A percentile compares a stretch with the other conserved stretches of the same genome.
Evolutionary conservation across 805 yeast genomes (phyloP).

Genomic region (Tetrapisispora phaffii): DNA sequence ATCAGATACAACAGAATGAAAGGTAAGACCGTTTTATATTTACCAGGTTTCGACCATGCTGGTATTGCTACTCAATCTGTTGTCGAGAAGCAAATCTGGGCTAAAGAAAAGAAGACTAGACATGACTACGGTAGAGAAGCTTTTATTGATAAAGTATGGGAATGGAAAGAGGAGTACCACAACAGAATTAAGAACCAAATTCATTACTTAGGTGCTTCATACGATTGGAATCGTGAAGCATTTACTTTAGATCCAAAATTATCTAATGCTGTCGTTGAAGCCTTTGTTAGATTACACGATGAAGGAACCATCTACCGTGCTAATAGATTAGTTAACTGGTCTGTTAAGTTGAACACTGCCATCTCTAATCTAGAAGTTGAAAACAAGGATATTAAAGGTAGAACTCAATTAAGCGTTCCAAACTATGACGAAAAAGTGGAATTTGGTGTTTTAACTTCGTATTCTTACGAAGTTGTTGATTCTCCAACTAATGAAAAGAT

Average conservation of each 20-base stretch:
- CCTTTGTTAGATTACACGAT: slow-evolving; percentile 83
- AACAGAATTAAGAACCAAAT: slow-evolving; percentile 75
- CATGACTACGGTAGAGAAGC: slow-evolving; percentile 92
- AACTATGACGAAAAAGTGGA: slow-evolving; percentile 84
- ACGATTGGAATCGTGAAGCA: slow-evolving; percentile 91
- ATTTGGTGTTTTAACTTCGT: slow-evolving; percentile 94
- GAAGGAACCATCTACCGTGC: slow-evolving; percentile 95
- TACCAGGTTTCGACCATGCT: slow-evolving; percentile 98
- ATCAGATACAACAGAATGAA: slow-evolving; percentile 94
- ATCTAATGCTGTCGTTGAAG: slow-evolving; percentile 75
- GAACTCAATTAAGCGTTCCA: slow-evolving; percentile 74
- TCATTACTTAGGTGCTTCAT: slow-evolving; percentile 86
- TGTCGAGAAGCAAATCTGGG: slow-evolving; percentile 93
- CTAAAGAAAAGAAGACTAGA: slow-evolving; percentile 76
- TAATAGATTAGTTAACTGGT: slow-evolving; percentile 90
- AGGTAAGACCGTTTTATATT: slow-evolving; percentile 84
- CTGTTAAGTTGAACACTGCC: slow-evolving; percentile 88
- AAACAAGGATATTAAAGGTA: slow-evolving; percentile 78
- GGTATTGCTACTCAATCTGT: slow-evolving; percentile 98
- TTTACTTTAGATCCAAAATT: slow-evolving; percentile 80
- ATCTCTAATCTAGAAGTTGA: slow-evolving; percentile 94
- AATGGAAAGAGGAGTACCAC: slow-evolving; percentile 95
- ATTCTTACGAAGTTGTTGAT: slow-evolving; percentile 79
- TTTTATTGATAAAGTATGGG: slow-evolving; percentile 86
- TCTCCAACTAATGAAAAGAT: slow-evolving; percentile 63